phyloP scores from a whole-genome alignment of 2,329 filamentous ascomycete species.

The Calonectria naviculata region DNA sequence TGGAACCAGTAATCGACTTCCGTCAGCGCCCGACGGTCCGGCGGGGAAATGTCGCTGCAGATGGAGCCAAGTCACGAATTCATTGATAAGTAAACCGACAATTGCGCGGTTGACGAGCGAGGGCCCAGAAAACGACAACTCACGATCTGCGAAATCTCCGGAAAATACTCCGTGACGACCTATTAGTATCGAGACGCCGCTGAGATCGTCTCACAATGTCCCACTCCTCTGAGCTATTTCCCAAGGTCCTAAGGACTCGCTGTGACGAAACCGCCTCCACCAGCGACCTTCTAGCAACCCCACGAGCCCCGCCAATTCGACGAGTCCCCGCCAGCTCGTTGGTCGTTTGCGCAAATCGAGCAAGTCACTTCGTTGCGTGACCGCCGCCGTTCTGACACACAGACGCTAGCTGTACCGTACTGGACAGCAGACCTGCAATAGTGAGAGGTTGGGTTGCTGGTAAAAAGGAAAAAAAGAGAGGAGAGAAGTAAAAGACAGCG shows the following conservation, averaged over 20 bases:
- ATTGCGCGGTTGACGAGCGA: background rate
- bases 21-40: slow-evolving; percentile 12
- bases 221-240: slow-evolving; percentile 9
- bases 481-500: background rate
- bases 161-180: slow-evolving; percentile 41
- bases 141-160: slow-evolving; percentile 35
- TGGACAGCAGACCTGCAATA: background rate
- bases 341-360: slow-evolving; percentile 1
- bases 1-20: slow-evolving; percentile 2
- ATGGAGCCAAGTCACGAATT: background rate
- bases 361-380: slow-evolving; percentile 3
- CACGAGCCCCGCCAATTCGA: slow-evolving; percentile 24
- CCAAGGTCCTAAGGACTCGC: background rate
- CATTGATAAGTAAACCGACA: background rate
- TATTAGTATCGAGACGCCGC: slow-evolving; percentile 28
- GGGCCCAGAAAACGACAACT: slow-evolving; percentile 23
- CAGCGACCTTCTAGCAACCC: slow-evolving; percentile 9
- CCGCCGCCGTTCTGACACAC: slow-evolving; percentile 9
- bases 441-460: background rate
- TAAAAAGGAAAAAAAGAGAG: background rate
- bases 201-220: slow-evolving; percentile 13
- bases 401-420: background rate
- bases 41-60: background rate
- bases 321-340: slow-evolving; percentile 11
- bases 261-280: slow-evolving; percentile 24